phyloP scores from a whole-genome alignment of 106 monocot genomes.

The Acorus gramineus region DNA sequence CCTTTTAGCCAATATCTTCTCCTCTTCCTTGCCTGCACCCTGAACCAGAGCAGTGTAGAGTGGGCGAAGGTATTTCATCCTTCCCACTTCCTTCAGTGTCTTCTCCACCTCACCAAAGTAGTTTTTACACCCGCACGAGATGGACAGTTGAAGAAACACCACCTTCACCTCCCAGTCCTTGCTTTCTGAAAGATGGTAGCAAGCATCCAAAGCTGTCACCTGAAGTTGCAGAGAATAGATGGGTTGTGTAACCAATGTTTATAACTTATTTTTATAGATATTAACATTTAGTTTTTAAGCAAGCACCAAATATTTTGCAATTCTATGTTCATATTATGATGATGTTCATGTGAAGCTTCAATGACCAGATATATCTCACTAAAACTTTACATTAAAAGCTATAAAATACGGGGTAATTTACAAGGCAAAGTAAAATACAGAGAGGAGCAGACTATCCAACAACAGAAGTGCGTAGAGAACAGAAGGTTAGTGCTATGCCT shows the following conservation, averaged over 20 bases:
- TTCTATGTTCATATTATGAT: too few relatives aligned
- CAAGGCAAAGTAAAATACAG: too few relatives aligned
- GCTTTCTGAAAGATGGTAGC: constrained; percentile 53
- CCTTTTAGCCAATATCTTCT: constrained; percentile 58
- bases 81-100: constrained; percentile 72
- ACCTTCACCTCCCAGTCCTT: constrained; percentile 80
- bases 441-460: too few relatives aligned
- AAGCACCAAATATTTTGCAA: background rate
- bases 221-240: constrained; percentile 8
- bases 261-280: background rate
- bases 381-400: too few relatives aligned
- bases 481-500: too few relatives aligned
- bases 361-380: too few relatives aligned
- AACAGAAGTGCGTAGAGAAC: too few relatives aligned
- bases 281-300: background rate
- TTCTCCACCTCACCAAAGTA: constrained; percentile 68
- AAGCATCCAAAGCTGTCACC: constrained; percentile 56
- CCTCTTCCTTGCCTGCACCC: constrained; percentile 36
- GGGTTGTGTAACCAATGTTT: background rate
- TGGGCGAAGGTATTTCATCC: constrained; percentile 90
- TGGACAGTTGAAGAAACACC: constrained; percentile 59
- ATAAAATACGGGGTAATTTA: too few relatives aligned
- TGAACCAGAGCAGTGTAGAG: constrained; percentile 61
- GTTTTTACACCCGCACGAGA: constrained; percentile 52
- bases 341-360: too few relatives aligned